These are phyloP conservation scores for Malbranchea cinnamomea DNA, from an alignment of 2,329 filamentous ascomycete species.

Conservation along the genomic window DNA sequence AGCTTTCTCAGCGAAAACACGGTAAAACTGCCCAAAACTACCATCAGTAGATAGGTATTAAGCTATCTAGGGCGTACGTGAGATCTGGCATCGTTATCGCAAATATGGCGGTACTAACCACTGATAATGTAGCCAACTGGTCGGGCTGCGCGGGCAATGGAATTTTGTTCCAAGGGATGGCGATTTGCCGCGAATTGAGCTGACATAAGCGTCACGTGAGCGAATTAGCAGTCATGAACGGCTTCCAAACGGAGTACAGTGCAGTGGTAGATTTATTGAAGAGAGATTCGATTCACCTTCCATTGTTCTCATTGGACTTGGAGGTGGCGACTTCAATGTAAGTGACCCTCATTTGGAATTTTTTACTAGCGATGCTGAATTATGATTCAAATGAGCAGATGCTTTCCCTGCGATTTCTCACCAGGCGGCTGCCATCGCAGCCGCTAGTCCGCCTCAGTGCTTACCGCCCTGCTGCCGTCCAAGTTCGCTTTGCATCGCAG, in stretches of 20 bases:
- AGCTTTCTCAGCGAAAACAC: slow-evolving; percentile 30
- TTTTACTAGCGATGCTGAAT: no score
- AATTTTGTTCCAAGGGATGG: slow-evolving; percentile 18
- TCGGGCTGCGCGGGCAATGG: slow-evolving; percentile 24
- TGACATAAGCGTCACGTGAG: slow-evolving; percentile 19
- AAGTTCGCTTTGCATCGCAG: slow-evolving; percentile 24
- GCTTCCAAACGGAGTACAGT: no score
- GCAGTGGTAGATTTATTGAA: no score
- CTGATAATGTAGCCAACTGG: slow-evolving; percentile 17
- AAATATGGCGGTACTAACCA: slow-evolving; percentile 24
- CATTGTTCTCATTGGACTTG: no score
- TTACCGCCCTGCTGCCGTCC: slow-evolving; percentile 27
- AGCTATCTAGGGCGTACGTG: slow-evolving; percentile 18
- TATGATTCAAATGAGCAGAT: no score
- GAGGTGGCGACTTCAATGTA: no score
- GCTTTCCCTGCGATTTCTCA: slow-evolving; percentile 30
- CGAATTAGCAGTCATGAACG: no score
- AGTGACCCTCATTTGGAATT: no score
- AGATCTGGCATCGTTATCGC: slow-evolving; percentile 33
- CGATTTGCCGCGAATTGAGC: slow-evolving; percentile 17
- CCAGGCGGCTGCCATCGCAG: slow-evolving; percentile 25
- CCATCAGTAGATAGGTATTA: slow-evolving; percentile 27
- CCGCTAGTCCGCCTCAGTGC: slow-evolving; percentile 17
- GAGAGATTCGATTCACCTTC: no score
- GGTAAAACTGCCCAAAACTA: slow-evolving; percentile 19